phyloP scores from a whole-genome alignment of 2,329 filamentous ascomycete genomes.

The Colletotrichum siamense region DNA sequence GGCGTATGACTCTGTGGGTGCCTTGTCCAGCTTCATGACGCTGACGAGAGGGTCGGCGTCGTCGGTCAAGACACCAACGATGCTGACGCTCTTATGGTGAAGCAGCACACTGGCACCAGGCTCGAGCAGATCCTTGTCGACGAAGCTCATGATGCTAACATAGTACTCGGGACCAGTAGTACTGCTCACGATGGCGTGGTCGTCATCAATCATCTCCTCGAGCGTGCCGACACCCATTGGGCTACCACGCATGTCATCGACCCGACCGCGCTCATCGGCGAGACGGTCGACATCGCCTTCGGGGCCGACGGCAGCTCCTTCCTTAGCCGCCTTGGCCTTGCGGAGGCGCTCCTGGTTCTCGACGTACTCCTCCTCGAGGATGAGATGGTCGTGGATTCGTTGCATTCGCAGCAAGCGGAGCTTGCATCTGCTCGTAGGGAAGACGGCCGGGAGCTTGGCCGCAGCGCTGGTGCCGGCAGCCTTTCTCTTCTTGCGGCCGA shows the following conservation, averaged over 20 bases:
- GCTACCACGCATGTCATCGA: constrained; percentile 98
- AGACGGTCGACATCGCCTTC: constrained; percentile 82
- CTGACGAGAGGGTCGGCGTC: constrained; percentile 95
- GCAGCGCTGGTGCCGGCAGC: constrained; percentile 90
- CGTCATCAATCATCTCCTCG: constrained; percentile 98
- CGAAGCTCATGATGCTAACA: constrained; percentile 99
- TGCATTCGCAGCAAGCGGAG: constrained; percentile 97
- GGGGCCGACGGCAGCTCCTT: constrained; percentile 70
- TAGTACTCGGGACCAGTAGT: constrained; percentile 98
- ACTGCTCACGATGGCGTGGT: constrained; percentile 97
- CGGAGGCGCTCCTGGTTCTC: constrained; percentile 97
- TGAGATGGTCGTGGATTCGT: constrained; percentile 94
- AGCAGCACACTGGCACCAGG: constrained; percentile 93
- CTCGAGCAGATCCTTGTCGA: constrained; percentile 97
- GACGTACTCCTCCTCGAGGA: constrained; percentile 98
- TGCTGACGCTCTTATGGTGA: constrained; percentile 97
- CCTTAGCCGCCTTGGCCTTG: constrained; percentile 85
- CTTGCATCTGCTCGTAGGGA: constrained; percentile 96
- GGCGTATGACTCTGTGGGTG: constrained; percentile 96
- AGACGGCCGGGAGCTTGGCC: constrained; percentile 92
- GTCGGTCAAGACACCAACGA: constrained; percentile 95
- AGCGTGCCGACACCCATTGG: constrained; percentile 98
- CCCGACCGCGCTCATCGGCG: constrained; percentile 91
- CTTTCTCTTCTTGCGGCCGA: constrained; percentile 99
- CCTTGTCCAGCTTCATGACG: constrained; percentile 99